Base-by-base conservation (phyloP, 495 filamentous ascomycete species). In the Penicillium nucicola region DNA sequence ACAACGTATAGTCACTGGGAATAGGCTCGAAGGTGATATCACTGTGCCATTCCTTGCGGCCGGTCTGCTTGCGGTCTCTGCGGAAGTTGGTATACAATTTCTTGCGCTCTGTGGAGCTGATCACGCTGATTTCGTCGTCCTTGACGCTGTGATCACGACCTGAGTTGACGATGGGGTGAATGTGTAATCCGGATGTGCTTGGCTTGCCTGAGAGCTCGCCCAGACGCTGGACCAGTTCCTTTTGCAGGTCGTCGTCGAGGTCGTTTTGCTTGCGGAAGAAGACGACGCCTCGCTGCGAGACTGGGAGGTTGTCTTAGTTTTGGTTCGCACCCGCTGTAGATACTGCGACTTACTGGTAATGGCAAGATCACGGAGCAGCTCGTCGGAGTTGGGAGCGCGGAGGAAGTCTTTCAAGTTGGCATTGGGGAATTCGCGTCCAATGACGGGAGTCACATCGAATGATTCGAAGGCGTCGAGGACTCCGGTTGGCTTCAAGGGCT, bases 271-370 rank as follows among this genome's bases (percentile, higher is more conserved):
- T 77, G 22, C 87, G 85, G 71, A 93, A 89, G 74, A 90, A 90
- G 34, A 92, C 88, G 0, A 93, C 89, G 3, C 87, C 87, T 0
- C 88, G 82, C 55, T 85, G 83, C 13, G 87, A 92, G 56, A 93
- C 88, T 91, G 28, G 4, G n/a, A 9, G 33, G 1, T 13, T 9
- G 14, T 28, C 10, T 48, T 13, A 36, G 10, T 30, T n/a, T 30
- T 28, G n/a, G n/a, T 33, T 25, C 6, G 17, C 15, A 28, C n/a
- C 5, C 32, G 13, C 7, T 5, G 25, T 28, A 8, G 7, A 8
- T 14, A 15, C 10, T 15, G 7, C 3, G 5, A 50, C 68, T 48
- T 48, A 88, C 85, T 74, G 8, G 82, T 85, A 22, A 87, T 77
- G 15, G 85, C 84, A 3, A 89, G 70, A 34, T 90, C 85, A 4